Base-by-base conservation (phyloP, 2,329 filamentous ascomycete genomes). In the Trichoderma atrobrunneum region DNA sequence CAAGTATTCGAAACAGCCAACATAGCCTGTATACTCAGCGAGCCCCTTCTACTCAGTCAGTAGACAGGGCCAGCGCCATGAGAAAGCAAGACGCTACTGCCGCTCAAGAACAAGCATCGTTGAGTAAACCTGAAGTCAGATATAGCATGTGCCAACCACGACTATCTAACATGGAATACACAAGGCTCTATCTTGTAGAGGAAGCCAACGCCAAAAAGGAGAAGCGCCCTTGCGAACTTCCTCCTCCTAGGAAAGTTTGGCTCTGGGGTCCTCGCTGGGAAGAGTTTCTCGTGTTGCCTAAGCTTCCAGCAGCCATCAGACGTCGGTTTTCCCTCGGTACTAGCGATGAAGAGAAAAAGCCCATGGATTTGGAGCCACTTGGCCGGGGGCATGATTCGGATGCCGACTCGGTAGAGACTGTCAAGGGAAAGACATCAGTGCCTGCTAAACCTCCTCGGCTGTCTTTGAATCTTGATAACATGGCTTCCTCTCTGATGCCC, bases 121-220 rank as follows among this genome's bases (percentile, higher is more conserved):
- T 70, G 8, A 21, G n/a, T 2, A 61, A 70, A 21, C 57, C 57
- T 28, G 57, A 70, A 16, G 28, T 70, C 28, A 54, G 32, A 26
- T 76, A 72, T 59, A 51, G 8, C 18, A 71, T 82, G 24, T 73
- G 64, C 5, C 68, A 73, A 24, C 80, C 81, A 0, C 78, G 81
- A 0, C 63, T 84, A 5, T 83, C 82, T 1, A 81, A 81, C 1
- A 82, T 84, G 81, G 82, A 84, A 57, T 84, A 84, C 62, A 71
- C 77, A 10, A 78, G 82, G 8, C 74, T 78, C 7, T 82, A 80
- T 61, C 76, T 82, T 39, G 72, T 84, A 3, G 79, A 82, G 60
- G 78, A 81, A 57, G 76, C 79, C 6, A 71, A 73, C 16, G 76
- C 79, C 14, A 75, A 78, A 18, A 76, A 73, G 24, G 76, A 81